Conservation (phyloP, 1,284 basidiomycete genomes). For the Rhodofomes roseus region DNA sequence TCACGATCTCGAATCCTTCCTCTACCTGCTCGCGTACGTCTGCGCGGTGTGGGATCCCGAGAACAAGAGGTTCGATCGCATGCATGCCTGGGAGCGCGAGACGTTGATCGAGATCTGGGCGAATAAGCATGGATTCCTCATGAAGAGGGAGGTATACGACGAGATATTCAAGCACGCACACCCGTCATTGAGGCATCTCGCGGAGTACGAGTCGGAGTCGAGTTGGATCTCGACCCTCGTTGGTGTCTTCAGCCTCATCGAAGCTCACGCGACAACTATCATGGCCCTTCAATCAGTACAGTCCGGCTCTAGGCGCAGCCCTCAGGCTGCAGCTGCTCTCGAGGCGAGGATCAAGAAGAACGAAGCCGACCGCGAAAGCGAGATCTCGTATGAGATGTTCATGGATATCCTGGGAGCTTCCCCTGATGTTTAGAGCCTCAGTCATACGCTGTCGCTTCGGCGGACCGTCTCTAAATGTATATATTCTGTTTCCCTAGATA, state of each 20-base stretch:
- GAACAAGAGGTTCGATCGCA: background rate
- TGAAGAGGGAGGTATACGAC: background rate
- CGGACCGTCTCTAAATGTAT: background rate
- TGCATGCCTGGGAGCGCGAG: background rate
- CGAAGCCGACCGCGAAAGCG: background rate
- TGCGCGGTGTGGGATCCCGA: background rate
- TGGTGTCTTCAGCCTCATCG: background rate
- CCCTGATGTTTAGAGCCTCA: background rate
- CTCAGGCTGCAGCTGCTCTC: background rate
- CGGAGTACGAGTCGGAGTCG: background rate
- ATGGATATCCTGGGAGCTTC: background rate
- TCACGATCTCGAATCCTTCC: conserved; percentile 3
- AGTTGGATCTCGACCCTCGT: background rate
- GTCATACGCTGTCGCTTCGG: background rate
- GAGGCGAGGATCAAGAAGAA: background rate
- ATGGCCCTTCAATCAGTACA: background rate
- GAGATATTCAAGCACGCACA: background rate
- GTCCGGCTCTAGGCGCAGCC: background rate
- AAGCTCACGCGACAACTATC: background rate
- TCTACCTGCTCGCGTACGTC: conserved; percentile 1
- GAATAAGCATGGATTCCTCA: background rate
- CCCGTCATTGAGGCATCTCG: background rate
- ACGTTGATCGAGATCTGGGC: background rate
- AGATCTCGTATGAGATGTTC: background rate
- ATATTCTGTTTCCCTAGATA: background rate